Base-by-base conservation (phyloP, 306 rosid species). In the Citrullus amarus region DNA sequence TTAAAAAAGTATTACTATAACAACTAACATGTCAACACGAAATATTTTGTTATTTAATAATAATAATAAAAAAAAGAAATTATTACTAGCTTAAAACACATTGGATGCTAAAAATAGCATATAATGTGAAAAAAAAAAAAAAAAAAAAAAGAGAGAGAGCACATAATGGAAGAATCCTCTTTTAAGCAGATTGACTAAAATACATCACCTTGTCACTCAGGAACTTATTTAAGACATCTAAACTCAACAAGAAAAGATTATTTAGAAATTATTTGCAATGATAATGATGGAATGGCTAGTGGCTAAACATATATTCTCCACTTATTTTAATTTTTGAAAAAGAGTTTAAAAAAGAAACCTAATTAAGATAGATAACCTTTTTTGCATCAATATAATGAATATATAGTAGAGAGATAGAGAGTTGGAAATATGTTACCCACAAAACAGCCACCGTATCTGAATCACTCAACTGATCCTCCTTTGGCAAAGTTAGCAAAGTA, bases 381-480 rank as follows among this genome's bases (percentile, higher is more conserved):
- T 39, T 39, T 39, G 28, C 28, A 25, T 39, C 25, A 6, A 18
- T 10, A 59, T 59, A 25, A 59, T 25, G 14, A 59, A 59, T 59
- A 59, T 59, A 25, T 48, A 5, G 4, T 2, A 65, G 73, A 68
- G 20, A 46, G 38, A 25, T 3, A 14, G 58, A 48, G 58, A 48
- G 76, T 9, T 22, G 22, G 11, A 50, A 13, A 28, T 15, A 58
- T 36, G 84, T 83, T 86, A 94, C 98, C 98, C 98, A 94, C 25
- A 92, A 57, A 79, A 94, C 79, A 75, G 98, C 88, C 16, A 89
- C 89, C 96, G 81, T 83, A 77, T 94, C 98, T 2, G 92, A 78
- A 66, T 92, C 88, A 66, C 39, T 78, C 15, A 92, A 57, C 44
- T 80, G 84, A 74, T 94, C 98, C 50, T 87, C 93, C 36, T 56